Base-by-base conservation (phyloP, 371 early-diverging fungal genomes). In the Fennellomyces sp. region DNA sequence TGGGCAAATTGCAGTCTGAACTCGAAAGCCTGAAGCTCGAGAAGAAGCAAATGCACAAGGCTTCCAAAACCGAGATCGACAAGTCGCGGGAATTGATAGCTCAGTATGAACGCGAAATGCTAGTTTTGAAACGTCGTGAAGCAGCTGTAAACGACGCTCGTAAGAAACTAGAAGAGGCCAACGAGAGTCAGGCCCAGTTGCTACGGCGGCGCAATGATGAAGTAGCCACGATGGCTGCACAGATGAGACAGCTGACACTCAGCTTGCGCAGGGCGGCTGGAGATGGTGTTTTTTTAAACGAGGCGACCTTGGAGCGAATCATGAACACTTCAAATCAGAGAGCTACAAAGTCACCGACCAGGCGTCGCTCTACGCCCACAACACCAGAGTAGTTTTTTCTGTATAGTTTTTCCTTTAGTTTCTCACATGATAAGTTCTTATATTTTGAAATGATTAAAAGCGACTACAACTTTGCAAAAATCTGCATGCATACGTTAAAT, bases 11-110 rank as follows among this genome's bases (percentile, higher is more conserved):
- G 15, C 73, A 74, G 6, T 59, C 68, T 1, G 75, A 77, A 5
- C 66, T 84, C 11, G 86, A 86, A 49, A 64, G 79, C 2, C 77
- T 86, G 15, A 85, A 83, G 64, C 69, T 75, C 5, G 92, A 94
- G 63, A 92, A 91, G 66, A 75, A 86, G 45, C 81, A 86, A n/a
- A 81, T 90, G 77, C 60, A 85, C 52, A 88, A 85, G 58, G 74
- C 85, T 1, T 78, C 89, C 65, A 86, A 87, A 52, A 74, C 75
- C 52, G 89, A 90, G 52, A 69, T 78, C 0, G 83, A 86, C 52
- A 73, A 77, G 21, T 72, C 78, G 53, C 82, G 90, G 28, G 89
- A 87, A 19, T 64, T 79, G 35, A 70, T 76, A 10, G 66, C 73
- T 11, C 59, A 63, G 8, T 78, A 80, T 31, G 85, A 90, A 61